phyloP scores from a whole-genome alignment of 805 yeast genomes.

The Cyberlindnera saturnus region DNA sequence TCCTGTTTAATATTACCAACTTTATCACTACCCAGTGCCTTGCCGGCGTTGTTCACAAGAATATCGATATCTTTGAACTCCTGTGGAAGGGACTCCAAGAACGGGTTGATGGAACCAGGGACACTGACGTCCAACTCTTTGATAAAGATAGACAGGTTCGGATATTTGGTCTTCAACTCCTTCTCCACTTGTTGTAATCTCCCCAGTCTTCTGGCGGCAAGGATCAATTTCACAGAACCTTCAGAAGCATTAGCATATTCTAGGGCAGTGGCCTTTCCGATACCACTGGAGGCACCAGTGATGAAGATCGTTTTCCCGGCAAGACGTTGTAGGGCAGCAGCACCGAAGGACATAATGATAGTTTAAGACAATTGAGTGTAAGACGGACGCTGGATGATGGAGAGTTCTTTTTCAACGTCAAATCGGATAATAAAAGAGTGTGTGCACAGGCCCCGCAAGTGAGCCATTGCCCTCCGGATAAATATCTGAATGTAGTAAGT shows the following conservation, averaged over 20 bases:
- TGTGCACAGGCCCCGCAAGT: too few relatives aligned
- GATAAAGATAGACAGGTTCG: slow-evolving; percentile 39
- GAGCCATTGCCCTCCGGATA: too few relatives aligned
- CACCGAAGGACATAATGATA: slow-evolving; percentile 54
- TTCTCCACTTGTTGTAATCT: slow-evolving; percentile 42
- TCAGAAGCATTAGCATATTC: slow-evolving; percentile 75
- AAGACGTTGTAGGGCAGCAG: slow-evolving; percentile 72
- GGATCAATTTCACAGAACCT: slow-evolving; percentile 63
- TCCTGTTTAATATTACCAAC: slow-evolving; percentile 61
- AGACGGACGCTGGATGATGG: not conserved
- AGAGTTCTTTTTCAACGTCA: not conserved
- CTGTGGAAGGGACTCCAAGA: slow-evolving; percentile 47
- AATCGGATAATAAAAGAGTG: not conserved
- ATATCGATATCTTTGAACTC: slow-evolving; percentile 62
- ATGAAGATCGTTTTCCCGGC: slow-evolving; percentile 74
- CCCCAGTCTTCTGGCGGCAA: slow-evolving; percentile 74
- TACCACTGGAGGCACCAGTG: slow-evolving; percentile 97
- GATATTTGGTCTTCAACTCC: slow-evolving; percentile 41
- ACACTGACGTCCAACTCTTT: slow-evolving; percentile 53
- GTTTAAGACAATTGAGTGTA: not conserved
- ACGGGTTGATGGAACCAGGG: slow-evolving; percentile 43
- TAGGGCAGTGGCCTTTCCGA: slow-evolving; percentile 86
- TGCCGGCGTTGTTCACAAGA: slow-evolving; percentile 68
- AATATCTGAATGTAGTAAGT: too few relatives aligned
- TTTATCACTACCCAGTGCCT: slow-evolving; percentile 72